Conservation (phyloP, 2,329 filamentous ascomycete genomes). For the Zopfia rhizophila region DNA sequence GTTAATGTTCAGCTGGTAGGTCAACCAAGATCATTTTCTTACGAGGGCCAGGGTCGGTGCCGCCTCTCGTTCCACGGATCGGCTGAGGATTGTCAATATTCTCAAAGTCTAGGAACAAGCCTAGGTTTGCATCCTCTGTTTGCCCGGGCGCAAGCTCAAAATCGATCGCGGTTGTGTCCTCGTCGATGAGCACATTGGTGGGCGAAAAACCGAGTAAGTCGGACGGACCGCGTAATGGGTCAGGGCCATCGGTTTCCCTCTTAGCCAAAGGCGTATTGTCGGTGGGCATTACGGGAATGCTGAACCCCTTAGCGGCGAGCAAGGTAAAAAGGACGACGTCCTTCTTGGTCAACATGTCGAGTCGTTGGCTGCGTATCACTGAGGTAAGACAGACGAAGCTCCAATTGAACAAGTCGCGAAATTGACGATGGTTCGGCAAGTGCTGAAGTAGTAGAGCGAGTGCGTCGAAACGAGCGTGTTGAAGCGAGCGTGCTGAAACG, state of each 20-base stretch:
- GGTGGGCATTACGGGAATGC: too few relatives aligned
- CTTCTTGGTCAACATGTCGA: too few relatives aligned
- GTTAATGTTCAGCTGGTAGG: slow-evolving; percentile 1
- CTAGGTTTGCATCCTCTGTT: slow-evolving; percentile 47
- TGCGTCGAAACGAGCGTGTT: too few relatives aligned
- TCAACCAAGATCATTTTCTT: slow-evolving; percentile 30
- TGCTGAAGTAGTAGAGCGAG: too few relatives aligned
- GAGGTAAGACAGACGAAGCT: too few relatives aligned
- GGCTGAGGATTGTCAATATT: slow-evolving; percentile 55
- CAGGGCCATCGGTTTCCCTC: neutral
- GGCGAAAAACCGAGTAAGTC: slow-evolving; percentile 22
- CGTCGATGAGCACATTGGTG: slow-evolving; percentile 13
- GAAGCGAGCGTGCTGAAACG: too few relatives aligned
- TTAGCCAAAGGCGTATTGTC: too few relatives aligned
- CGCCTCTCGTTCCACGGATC: slow-evolving; percentile 47
- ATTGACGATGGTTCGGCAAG: too few relatives aligned
- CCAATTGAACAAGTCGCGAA: too few relatives aligned
- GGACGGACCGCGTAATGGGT: slow-evolving; percentile 14
- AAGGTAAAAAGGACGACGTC: too few relatives aligned
- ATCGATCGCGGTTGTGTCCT: slow-evolving; percentile 45
- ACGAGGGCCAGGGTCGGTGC: slow-evolving; percentile 55
- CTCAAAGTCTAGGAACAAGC: slow-evolving; percentile 52
- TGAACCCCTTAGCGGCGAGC: too few relatives aligned
- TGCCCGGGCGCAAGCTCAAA: slow-evolving; percentile 52
- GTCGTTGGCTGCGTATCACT: too few relatives aligned